These are phyloP conservation scores for Agrocybe praecox DNA, from an alignment of 768 basidiomycete genomes.

Conservation along the genomic window DNA sequence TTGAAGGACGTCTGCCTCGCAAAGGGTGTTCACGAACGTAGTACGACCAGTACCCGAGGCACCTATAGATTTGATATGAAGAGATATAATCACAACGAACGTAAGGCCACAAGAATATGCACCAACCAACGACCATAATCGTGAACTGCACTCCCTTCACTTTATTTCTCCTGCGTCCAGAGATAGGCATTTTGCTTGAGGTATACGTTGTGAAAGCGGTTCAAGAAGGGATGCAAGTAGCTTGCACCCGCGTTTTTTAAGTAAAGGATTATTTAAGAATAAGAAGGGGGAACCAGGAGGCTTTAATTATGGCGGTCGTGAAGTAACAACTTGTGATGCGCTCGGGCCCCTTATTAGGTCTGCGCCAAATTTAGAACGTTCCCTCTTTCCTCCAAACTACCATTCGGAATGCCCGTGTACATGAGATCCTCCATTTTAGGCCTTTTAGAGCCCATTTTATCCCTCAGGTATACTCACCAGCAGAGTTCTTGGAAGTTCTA, in stretches of 20 bases:
- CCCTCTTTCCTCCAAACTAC: neutral
- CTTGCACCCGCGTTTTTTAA: neutral
- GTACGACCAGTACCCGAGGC: constrained; percentile 87
- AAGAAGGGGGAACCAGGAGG: constrained; percentile 14
- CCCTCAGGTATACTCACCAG: neutral
- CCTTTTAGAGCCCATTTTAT: neutral
- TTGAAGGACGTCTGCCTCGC: constrained; percentile 73
- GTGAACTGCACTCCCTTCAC: constrained; percentile 92
- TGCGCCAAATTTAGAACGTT: constrained; percentile 7
- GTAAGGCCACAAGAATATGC: neutral
- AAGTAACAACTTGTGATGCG: constrained; percentile 20
- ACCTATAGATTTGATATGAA: constrained; percentile 45
- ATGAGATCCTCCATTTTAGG: neutral
- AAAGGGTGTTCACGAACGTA: constrained; percentile 92
- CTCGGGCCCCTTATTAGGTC: constrained; percentile 21
- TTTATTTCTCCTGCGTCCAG: constrained; percentile 66
- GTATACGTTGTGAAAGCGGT: constrained; percentile 10
- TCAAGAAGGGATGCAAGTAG: neutral
- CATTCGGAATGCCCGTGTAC: neutral
- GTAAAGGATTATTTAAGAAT: constrained; percentile 13
- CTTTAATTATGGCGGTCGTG: constrained; percentile 16
- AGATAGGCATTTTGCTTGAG: constrained; percentile 41
- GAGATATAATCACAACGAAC: constrained; percentile 2
- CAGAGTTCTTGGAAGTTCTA: neutral
- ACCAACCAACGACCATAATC: constrained; percentile 86